phyloP scores from a whole-genome alignment of 228 moss, liverwort and hornwort genomes.

The Sphagnum fallax region DNA sequence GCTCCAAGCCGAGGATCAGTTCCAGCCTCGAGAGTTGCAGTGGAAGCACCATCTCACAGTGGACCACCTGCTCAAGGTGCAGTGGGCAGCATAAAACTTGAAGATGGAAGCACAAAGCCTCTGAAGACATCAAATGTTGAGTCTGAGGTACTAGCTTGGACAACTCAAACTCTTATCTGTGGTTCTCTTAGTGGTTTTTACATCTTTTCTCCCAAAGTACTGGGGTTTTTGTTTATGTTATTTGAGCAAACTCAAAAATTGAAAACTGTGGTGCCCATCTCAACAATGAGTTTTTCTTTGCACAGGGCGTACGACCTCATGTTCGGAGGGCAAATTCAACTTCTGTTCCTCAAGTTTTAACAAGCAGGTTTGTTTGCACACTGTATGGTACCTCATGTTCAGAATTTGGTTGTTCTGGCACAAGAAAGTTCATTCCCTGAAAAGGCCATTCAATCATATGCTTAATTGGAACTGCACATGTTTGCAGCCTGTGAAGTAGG shows the following conservation, averaged over 20 bases:
- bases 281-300: neutral
- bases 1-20: constrained; percentile 26
- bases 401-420: no score
- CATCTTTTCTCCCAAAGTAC: no score
- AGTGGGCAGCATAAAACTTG: constrained; percentile 44
- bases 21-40: constrained; percentile 27
- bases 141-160: constrained; percentile 42
- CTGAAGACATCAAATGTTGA: constrained; percentile 48
- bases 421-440: no score
- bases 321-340: constrained; percentile 29
- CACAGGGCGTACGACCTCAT: constrained; percentile 33
- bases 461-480: no score
- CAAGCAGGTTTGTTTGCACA: constrained; percentile 29
- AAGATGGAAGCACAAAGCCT: constrained; percentile 34
- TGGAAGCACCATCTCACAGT: constrained; percentile 28
- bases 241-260: no score
- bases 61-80: constrained; percentile 35
- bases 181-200: no score
- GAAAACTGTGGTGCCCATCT: no score
- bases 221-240: no score
- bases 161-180: neutral
- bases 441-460: no score
- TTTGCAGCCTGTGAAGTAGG: no score
- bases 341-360: constrained; percentile 18
- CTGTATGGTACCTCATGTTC: no score